A percentile compares a stretch with the other conserved stretches of the same genome.
These are phyloP conservation scores for Stygiomarasmius scandens DNA, from an alignment of 1,284 basidiomycete species.

Conservation along the genomic window DNA sequence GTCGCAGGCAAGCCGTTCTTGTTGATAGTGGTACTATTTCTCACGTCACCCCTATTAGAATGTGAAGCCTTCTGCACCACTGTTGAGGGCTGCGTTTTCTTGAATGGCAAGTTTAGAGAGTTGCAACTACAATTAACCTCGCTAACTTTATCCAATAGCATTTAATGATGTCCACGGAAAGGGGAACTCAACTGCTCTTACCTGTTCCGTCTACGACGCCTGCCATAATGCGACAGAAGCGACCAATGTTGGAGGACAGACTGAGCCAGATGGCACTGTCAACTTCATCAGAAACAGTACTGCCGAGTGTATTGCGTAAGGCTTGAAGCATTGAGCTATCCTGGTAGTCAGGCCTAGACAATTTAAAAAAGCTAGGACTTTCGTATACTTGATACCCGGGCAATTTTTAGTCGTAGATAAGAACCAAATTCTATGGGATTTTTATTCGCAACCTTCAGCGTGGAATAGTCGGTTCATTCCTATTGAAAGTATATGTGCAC, in stretches of 20 bases:
- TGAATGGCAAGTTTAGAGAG: constrained; percentile 31
- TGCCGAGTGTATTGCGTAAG: not conserved
- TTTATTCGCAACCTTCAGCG: too few relatives aligned
- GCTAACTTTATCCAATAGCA: constrained; percentile 18
- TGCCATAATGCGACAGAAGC: constrained; percentile 38
- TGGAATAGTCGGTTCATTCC: too few relatives aligned
- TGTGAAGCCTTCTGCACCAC: constrained; percentile 36
- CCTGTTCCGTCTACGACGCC: constrained; percentile 40
- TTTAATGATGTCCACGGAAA: constrained; percentile 38
- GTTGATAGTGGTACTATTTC: not conserved
- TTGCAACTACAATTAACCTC: not conserved
- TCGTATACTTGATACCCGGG: too few relatives aligned
- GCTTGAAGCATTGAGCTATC: not conserved
- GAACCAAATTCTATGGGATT: too few relatives aligned
- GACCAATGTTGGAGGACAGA: constrained; percentile 43
- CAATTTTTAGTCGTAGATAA: too few relatives aligned
- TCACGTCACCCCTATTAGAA: constrained; percentile 17
- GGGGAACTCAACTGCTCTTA: constrained; percentile 31
- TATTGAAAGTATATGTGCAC: too few relatives aligned
- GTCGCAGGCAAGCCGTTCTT: constrained; percentile 24
- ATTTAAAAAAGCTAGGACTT: too few relatives aligned
- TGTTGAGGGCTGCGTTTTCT: constrained; percentile 31
- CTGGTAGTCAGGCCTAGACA: too few relatives aligned
- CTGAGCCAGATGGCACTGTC: constrained; percentile 41
- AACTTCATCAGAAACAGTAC: constrained; percentile 40